Evolutionary conservation across 2,329 filamentous ascomycete species (phyloP).

Genomic region (Ustulina deusta): DNA sequence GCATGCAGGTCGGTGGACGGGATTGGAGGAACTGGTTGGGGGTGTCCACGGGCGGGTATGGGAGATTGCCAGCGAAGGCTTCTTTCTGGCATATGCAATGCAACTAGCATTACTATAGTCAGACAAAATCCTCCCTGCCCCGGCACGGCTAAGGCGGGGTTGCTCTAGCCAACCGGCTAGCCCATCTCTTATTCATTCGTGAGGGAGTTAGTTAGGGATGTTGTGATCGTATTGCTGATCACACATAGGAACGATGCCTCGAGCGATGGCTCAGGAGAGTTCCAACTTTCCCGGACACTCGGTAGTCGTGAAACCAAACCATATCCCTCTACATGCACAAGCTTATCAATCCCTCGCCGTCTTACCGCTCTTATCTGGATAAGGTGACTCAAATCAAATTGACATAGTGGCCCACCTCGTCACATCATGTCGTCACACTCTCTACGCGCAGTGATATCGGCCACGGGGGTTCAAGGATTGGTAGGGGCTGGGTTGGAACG

Average conservation of each 20-base stretch:
- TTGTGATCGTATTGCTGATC: slow-evolving; percentile 4
- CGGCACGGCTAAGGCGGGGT: slow-evolving; percentile 35
- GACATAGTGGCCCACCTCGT: slow-evolving; percentile 19
- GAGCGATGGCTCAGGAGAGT: slow-evolving; percentile 2
- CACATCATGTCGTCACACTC: slow-evolving; percentile 23
- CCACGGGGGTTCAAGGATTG: slow-evolving; percentile 21
- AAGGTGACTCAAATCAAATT: slow-evolving; percentile 6
- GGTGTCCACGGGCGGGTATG: slow-evolving; percentile 26
- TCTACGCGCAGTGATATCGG: slow-evolving; percentile 17
- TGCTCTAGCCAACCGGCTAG: slow-evolving; percentile 21
- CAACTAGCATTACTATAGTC: slow-evolving; percentile 32
- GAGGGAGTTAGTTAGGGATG: slow-evolving; percentile 12
- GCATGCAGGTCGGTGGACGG: slow-evolving; percentile 35
- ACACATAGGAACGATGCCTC: neutral
- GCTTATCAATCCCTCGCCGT: slow-evolving; percentile 6
- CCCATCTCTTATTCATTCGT: slow-evolving; percentile 8
- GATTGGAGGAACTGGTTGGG: slow-evolving; percentile 30
- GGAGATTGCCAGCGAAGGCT: slow-evolving; percentile 28
- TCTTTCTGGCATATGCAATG: slow-evolving; percentile 40
- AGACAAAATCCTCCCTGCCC: slow-evolving; percentile 35
- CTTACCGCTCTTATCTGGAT: slow-evolving; percentile 16
- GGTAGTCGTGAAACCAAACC: neutral
- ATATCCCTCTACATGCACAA: slow-evolving; percentile 6
- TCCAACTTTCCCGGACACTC: neutral
- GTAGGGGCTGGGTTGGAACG: neutral